Evolutionary conservation across 306 rosid species (phyloP).

Genomic region (Nissolia schottii): DNA sequence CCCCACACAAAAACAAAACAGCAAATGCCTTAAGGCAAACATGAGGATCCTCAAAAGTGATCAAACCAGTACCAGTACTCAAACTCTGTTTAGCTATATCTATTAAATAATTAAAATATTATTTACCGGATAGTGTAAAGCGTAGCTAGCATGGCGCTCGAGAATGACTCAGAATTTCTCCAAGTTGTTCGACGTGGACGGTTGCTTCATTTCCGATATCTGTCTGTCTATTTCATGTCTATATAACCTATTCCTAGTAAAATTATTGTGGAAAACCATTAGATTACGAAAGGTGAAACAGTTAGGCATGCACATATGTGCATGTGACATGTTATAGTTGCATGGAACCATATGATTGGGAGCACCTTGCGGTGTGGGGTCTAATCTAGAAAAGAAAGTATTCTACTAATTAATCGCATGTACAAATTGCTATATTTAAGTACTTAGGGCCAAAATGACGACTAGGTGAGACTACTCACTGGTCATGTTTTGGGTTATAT

Average conservation of each 20-base stretch:
- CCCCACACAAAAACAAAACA: too few species aligned
- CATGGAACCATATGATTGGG: slow-evolving; percentile 13
- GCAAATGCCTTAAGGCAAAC: too few species aligned
- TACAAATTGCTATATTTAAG: not conserved
- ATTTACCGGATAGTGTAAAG: too few species aligned
- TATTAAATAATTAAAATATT: too few species aligned
- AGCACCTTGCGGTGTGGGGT: not conserved
- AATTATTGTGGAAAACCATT: not conserved
- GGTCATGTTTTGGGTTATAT: not conserved
- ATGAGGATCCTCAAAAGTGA: too few species aligned
- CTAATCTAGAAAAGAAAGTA: not conserved
- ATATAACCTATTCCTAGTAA: not conserved
- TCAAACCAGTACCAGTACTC: too few species aligned
- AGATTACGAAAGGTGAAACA: not conserved
- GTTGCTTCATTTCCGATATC: not conserved
- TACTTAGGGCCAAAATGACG: not conserved
- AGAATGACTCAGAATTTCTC: too few species aligned
- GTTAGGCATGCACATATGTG: not conserved
- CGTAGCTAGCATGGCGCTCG: too few species aligned
- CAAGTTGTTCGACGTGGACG: not conserved
- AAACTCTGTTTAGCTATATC: too few species aligned
- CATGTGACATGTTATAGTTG: not conserved
- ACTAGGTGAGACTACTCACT: not conserved
- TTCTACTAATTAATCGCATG: not conserved
- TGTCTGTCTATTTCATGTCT: not conserved